A percentile compares a stretch with the other conserved stretches of the same genome.
Evolutionary conservation across 2,329 filamentous ascomycete genomes (phyloP).

Genomic region (Ceratocystiopsis sp.): DNA sequence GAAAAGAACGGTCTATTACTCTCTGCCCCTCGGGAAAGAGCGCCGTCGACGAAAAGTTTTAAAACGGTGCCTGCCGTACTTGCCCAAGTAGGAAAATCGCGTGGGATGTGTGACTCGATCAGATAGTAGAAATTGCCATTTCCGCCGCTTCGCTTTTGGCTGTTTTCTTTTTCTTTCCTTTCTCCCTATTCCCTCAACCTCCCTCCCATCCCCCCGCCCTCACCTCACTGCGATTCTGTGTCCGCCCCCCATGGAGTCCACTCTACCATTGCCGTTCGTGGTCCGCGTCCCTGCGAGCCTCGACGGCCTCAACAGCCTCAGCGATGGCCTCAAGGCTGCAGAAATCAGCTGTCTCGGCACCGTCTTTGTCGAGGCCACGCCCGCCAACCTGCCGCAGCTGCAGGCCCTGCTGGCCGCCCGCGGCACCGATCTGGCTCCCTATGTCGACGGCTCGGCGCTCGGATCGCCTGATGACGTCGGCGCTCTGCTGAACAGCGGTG

Average conservation of each 20-base stretch:
- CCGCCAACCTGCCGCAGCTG: conserved; percentile 23
- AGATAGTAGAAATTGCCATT: too few relatives aligned
- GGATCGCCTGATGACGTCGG: conserved; percentile 55
- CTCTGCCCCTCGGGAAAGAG: too few relatives aligned
- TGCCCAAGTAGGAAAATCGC: too few relatives aligned
- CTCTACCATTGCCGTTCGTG: conserved; percentile 45
- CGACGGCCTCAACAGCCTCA: conserved; percentile 16
- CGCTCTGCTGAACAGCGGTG: conserved; percentile 69
- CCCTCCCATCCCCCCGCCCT: too few relatives aligned
- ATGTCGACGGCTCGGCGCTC: conserved; percentile 60
- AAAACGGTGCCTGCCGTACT: too few relatives aligned
- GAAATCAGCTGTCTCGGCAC: conserved; percentile 43
- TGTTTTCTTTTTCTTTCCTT: too few relatives aligned
- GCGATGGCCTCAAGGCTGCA: conserved; percentile 35
- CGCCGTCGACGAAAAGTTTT: too few relatives aligned
- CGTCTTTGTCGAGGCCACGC: conserved; percentile 37
- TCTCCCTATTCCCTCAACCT: too few relatives aligned
- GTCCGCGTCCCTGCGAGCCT: conserved; percentile 34
- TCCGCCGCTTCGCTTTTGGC: too few relatives aligned
- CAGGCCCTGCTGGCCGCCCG: conserved; percentile 30
- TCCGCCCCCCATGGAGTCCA: conserved; percentile 39
- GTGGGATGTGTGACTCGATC: too few relatives aligned
- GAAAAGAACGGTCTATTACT: too few relatives aligned
- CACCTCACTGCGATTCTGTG: too few relatives aligned
- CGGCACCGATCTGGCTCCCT: conserved; percentile 40